These are phyloP conservation scores for Torulaspora gathmanii DNA, from an alignment of 805 yeast species.

Conservation along the genomic window DNA sequence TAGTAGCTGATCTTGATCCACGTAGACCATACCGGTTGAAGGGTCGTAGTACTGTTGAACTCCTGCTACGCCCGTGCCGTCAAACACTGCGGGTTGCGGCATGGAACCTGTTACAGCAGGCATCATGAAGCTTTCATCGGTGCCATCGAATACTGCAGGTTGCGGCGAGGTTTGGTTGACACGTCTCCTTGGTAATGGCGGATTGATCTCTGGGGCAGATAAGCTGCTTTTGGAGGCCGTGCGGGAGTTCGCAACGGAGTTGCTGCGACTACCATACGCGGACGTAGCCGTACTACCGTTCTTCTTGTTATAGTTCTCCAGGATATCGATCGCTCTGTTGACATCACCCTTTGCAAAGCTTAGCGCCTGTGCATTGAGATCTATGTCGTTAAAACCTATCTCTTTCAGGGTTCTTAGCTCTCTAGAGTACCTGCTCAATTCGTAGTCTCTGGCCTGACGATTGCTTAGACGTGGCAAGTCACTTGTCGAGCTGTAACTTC, in stretches of 20 bases:
- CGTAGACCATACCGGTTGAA: conserved; percentile 61
- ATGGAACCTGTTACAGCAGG: conserved; percentile 17
- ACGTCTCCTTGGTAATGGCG: conserved; percentile 41
- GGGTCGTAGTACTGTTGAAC: conserved; percentile 70
- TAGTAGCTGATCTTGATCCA: conserved; percentile 60
- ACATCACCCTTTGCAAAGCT: conserved; percentile 55
- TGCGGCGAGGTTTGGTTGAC: conserved; percentile 34
- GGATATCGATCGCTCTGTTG: conserved; percentile 53
- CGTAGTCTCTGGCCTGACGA: conserved; percentile 51
- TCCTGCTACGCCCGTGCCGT: conserved; percentile 21
- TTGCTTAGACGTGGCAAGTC: conserved; percentile 43
- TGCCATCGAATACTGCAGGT: conserved; percentile 36
- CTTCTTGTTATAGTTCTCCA: conserved; percentile 40
- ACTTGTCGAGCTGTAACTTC: conserved; percentile 12
- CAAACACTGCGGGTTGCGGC: conserved; percentile 27
- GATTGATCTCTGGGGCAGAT: conserved; percentile 14
- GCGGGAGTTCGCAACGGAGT: conserved; percentile 23
- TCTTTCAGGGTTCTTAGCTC: conserved; percentile 47
- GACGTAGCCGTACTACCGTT: conserved; percentile 38
- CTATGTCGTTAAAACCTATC: conserved; percentile 55
- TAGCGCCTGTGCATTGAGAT: conserved; percentile 60
- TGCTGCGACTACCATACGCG: conserved; percentile 29
- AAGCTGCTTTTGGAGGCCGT: conserved; percentile 10
- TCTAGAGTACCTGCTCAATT: conserved; percentile 47
- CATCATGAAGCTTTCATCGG: conserved; percentile 15